Percentiles rank a stretch among this genome's conserved stretches.
Conservation (phyloP, 495 filamentous ascomycete species). For the Cercophora scortea region DNA sequence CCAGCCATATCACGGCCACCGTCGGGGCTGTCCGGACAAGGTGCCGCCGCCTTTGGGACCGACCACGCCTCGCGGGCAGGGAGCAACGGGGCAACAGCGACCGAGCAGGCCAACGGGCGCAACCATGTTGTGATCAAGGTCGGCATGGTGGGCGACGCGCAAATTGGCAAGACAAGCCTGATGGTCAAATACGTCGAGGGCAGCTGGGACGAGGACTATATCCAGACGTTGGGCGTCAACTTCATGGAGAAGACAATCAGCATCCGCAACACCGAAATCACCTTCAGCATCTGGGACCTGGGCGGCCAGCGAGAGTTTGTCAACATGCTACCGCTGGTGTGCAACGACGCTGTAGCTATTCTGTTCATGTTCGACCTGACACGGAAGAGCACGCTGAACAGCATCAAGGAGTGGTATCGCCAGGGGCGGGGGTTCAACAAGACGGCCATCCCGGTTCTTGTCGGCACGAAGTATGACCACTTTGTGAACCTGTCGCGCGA, state of each 20-base stretch:
- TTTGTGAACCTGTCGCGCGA: constrained; percentile 97
- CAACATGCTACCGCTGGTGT: constrained; percentile 97
- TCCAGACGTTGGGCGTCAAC: constrained; percentile 96
- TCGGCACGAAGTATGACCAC: constrained; percentile 97
- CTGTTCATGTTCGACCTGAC: constrained; percentile 99
- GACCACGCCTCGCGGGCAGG: constrained; percentile 27
- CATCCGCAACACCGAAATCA: constrained; percentile 99
- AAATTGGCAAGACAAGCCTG: constrained; percentile 96
- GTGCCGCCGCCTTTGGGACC: constrained; percentile 15
- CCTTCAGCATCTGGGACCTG: constrained; percentile 98
- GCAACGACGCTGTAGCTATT: constrained; percentile 97
- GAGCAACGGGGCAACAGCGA: constrained; percentile 29
- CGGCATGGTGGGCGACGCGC: constrained; percentile 97
- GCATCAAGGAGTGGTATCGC: constrained; percentile 99
- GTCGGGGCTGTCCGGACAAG: constrained; percentile 41
- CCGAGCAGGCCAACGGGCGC: constrained; percentile 46
- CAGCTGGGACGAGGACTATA: constrained; percentile 99
- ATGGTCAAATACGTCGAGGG: constrained; percentile 99
- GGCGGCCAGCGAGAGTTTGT: constrained; percentile 98
- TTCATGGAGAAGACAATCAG: constrained; percentile 99
- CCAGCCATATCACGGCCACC: constrained; percentile 39
- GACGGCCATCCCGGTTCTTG: constrained; percentile 93
- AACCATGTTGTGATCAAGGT: constrained; percentile 98
- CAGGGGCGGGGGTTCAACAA: constrained; percentile 98
- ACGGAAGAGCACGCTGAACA: constrained; percentile 94